These are phyloP conservation scores for Cerrena zonata DNA, from an alignment of 1,284 basidiomycete species.

Conservation along the genomic window DNA sequence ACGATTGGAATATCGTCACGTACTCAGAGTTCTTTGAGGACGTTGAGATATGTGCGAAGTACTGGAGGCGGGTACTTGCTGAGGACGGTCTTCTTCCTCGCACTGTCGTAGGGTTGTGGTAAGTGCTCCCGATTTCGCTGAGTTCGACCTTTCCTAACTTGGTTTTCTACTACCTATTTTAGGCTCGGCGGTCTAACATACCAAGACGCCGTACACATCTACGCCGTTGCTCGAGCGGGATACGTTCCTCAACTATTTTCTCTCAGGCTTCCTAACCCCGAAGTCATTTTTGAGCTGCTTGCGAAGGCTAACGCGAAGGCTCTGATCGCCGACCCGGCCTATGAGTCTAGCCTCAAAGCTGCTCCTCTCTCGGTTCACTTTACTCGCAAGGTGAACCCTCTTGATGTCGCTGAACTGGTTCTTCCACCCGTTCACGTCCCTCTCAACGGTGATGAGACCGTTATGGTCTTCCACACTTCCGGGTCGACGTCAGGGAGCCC, in stretches of 20 bases:
- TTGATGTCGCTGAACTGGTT: conserved; percentile 8
- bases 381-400: conserved; percentile 32
- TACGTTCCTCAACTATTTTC: conserved; percentile 69
- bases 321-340: conserved; percentile 55
- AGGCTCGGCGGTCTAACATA: conserved; percentile 68
- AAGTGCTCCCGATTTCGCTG: conserved; percentile 18
- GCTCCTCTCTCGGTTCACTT: conserved; percentile 48
- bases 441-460: conserved; percentile 34
- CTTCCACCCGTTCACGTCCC: conserved; percentile 18
- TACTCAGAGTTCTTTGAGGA: conserved; percentile 48
- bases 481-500: conserved; percentile 55
- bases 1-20: conserved; percentile 45
- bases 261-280: conserved; percentile 62
- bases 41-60: conserved; percentile 46
- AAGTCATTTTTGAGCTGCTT: conserved; percentile 60
- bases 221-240: conserved; percentile 63
- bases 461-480: conserved; percentile 69
- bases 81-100: conserved; percentile 39
- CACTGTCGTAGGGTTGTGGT: conserved; percentile 66
- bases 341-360: conserved; percentile 28
- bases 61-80: conserved; percentile 47
- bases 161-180: background rate
- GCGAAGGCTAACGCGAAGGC: conserved; percentile 50
- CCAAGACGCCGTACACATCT: conserved; percentile 61
- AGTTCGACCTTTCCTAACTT: background rate